Conservation (phyloP, 805 yeast genomes). For the Myxozyma sirexii region DNA sequence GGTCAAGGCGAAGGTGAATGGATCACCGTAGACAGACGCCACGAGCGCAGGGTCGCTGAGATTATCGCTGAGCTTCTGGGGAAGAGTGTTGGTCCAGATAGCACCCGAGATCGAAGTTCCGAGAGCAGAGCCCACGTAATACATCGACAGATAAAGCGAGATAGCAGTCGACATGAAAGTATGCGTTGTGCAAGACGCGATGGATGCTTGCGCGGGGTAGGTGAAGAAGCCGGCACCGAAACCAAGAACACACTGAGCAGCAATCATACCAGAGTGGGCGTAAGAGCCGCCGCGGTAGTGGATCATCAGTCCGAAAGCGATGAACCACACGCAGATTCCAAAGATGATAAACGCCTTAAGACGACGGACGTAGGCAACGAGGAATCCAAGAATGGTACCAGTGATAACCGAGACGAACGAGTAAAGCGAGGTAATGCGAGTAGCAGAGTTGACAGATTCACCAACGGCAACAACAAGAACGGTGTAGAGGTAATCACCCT, state of each 20-base stretch:
- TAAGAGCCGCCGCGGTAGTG: conserved; percentile 58
- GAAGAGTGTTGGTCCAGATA: conserved; percentile 66
- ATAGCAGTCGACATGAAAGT: conserved; percentile 66
- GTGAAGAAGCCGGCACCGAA: conserved; percentile 76
- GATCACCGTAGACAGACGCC: conserved; percentile 53
- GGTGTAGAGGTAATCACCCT: conserved; percentile 67
- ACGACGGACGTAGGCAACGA: conserved; percentile 53
- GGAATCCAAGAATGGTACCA: conserved; percentile 61
- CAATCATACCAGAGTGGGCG: conserved; percentile 62
- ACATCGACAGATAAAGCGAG: conserved; percentile 59
- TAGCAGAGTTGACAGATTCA: conserved; percentile 63
- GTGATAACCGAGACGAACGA: conserved; percentile 66
- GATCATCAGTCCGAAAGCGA: conserved; percentile 62
- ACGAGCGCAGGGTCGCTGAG: conserved; percentile 47
- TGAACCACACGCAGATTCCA: conserved; percentile 61
- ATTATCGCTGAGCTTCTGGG: conserved; percentile 47
- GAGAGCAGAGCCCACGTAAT: conserved; percentile 64
- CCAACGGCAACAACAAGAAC: conserved; percentile 65
- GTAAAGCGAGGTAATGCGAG: conserved; percentile 62
- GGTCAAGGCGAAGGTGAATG: conserved; percentile 51
- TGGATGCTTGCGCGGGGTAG: conserved; percentile 62
- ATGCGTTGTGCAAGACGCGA: conserved; percentile 61
- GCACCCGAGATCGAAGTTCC: conserved; percentile 71
- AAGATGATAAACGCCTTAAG: conserved; percentile 62
- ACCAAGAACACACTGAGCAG: conserved; percentile 64